Evolutionary conservation across 2,329 filamentous ascomycete genomes (phyloP).

Genomic region (Polytolypa hystricis): DNA sequence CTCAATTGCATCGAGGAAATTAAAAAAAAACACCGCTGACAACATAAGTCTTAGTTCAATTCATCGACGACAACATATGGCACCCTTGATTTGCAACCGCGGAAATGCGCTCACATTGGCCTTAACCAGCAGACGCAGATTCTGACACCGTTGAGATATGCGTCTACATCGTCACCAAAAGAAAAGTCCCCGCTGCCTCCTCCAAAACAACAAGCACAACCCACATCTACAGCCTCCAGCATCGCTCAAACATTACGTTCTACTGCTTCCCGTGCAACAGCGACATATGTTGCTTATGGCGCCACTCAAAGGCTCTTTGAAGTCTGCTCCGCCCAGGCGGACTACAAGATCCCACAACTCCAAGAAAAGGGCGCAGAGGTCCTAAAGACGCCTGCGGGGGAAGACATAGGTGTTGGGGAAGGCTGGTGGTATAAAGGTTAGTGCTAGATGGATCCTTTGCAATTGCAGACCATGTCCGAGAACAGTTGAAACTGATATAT

Average conservation of each 20-base stretch:
- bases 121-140: too few species aligned
- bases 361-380: conserved; percentile 55
- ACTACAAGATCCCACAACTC: conserved; percentile 63
- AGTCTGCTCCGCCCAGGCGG: conserved; percentile 59
- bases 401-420: conserved; percentile 65
- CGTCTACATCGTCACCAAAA: conserved; percentile 6
- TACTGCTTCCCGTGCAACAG: conserved; percentile 34
- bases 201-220: conserved; percentile 2
- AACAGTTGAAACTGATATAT: not conserved
- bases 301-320: conserved; percentile 70
- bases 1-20: too few species aligned
- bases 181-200: conserved; percentile 6
- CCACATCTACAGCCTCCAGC: conserved; percentile 17
- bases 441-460: conserved; percentile 21
- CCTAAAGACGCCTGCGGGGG: conserved; percentile 61
- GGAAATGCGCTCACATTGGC: too few species aligned
- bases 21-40: too few species aligned
- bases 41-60: too few species aligned
- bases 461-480: not conserved
- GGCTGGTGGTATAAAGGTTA: conserved; percentile 76
- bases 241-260: conserved; percentile 22
- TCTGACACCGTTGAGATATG: too few species aligned
- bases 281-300: conserved; percentile 69
- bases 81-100: too few species aligned
- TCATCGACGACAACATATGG: too few species aligned